These are phyloP conservation scores for Colletotrichum musae DNA, from an alignment of 2,329 filamentous ascomycete genomes.

Conservation along the genomic window DNA sequence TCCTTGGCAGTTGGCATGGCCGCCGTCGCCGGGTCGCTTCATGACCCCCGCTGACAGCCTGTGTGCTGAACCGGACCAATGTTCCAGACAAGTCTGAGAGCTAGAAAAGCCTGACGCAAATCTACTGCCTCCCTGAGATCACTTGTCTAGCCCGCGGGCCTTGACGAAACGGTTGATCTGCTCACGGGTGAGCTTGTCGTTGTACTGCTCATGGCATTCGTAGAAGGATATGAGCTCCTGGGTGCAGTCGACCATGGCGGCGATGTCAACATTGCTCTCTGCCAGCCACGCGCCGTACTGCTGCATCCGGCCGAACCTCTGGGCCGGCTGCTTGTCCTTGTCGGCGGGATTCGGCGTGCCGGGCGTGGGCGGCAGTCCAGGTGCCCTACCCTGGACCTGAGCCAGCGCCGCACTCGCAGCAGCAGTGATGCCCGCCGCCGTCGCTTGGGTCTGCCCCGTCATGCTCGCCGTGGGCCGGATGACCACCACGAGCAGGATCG, in stretches of 20 bases:
- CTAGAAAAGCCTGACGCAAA: background rate
- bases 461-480: conserved; percentile 71
- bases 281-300: conserved; percentile 83
- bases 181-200: conserved; percentile 71
- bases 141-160: conserved; percentile 69
- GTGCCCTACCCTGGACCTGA: conserved; percentile 52
- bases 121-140: conserved; percentile 29
- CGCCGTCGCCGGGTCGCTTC: no score
- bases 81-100: background rate
- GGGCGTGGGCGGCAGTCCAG: conserved; percentile 37
- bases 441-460: conserved; percentile 48
- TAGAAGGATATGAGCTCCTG: conserved; percentile 95
- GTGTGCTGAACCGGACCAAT: background rate
- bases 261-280: conserved; percentile 87
- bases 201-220: conserved; percentile 75
- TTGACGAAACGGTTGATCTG: conserved; percentile 73
- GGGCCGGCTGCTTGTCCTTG: conserved; percentile 67
- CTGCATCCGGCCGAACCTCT: conserved; percentile 75
- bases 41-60: no score
- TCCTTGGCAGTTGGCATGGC: no score
- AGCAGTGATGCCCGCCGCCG: conserved; percentile 59
- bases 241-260: conserved; percentile 87
- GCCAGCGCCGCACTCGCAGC: conserved; percentile 64
- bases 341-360: conserved; percentile 39
- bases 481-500: conserved; percentile 87